Evolutionary conservation across 129 eudicot species (phyloP).

Genomic region (Oenanthe sinensis): DNA sequence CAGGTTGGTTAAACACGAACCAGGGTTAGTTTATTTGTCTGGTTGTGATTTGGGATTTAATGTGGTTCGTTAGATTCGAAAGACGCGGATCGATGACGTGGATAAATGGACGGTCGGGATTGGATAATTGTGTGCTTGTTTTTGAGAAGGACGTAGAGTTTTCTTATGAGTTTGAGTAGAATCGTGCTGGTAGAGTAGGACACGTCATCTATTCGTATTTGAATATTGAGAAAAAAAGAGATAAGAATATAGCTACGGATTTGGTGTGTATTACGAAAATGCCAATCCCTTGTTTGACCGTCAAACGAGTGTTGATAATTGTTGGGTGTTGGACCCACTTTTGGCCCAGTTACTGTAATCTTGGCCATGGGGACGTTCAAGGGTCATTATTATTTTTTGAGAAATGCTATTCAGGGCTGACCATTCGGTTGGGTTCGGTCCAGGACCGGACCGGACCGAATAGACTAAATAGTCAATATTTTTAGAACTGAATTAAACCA

Average conservation of each 20-base stretch:
- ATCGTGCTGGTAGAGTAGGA: conserved; percentile 10
- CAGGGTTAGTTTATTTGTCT: conserved; percentile 38
- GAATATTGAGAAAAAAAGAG: background rate
- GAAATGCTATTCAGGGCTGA: no score
- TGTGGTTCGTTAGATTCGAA: conserved; percentile 32
- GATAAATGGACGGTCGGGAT: conserved; percentile 42
- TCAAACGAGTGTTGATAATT: background rate
- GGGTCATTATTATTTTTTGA: no score
- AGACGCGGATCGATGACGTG: conserved; percentile 67
- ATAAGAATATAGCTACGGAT: background rate
- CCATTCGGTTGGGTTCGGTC: no score
- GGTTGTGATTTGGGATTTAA: conserved; percentile 18
- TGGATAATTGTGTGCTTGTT: conserved; percentile 62
- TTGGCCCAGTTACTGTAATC: background rate
- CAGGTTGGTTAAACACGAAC: conserved; percentile 19
- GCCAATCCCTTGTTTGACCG: conserved; percentile 1
- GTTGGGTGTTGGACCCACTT: background rate
- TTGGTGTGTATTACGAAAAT: background rate
- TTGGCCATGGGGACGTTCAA: background rate
- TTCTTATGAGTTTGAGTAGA: background rate
- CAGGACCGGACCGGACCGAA: no score
- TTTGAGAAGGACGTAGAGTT: conserved; percentile 18
- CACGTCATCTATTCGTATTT: conserved; percentile 21
- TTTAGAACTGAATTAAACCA: no score
- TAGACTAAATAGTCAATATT: no score